Evolutionary conservation across 306 rosid genomes (phyloP).

Genomic region (Glycyrrhiza uralensis): DNA sequence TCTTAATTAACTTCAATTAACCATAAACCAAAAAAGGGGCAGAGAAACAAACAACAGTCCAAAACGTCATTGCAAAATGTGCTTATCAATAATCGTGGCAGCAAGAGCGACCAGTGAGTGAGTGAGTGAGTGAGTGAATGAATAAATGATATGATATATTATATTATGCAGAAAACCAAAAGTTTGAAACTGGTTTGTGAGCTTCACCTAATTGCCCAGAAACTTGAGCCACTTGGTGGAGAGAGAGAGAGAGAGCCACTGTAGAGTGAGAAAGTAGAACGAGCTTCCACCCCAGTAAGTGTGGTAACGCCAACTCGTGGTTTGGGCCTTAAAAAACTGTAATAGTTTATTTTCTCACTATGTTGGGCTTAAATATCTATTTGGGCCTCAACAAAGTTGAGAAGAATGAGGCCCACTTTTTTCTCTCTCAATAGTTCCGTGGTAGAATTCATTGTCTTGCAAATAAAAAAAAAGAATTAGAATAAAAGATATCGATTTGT

Average conservation of each 20-base stretch:
- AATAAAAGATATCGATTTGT: too few species aligned
- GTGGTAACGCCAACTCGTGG: background rate
- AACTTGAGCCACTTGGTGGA: background rate
- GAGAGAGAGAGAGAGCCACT: background rate
- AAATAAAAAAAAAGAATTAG: too few species aligned
- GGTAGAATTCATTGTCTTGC: too few species aligned
- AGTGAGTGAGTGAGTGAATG: too few species aligned
- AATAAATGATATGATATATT: too few species aligned
- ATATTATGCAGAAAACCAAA: background rate
- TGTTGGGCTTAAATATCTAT: background rate
- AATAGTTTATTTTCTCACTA: too few species aligned
- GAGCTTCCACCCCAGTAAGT: background rate
- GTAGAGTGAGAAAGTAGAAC: background rate
- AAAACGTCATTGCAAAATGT: background rate
- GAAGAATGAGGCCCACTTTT: background rate
- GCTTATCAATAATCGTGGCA: background rate
- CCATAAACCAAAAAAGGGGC: background rate
- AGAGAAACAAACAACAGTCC: background rate
- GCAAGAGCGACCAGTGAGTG: background rate
- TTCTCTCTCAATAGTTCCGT: background rate
- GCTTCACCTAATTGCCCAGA: conserved; percentile 11
- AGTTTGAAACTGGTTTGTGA: background rate
- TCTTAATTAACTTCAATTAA: background rate
- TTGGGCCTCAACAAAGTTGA: background rate
- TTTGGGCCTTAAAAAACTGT: too few species aligned